Base-by-base conservation (phyloP, 2,329 filamentous ascomycete genomes). In the Aspergillus fructus region DNA sequence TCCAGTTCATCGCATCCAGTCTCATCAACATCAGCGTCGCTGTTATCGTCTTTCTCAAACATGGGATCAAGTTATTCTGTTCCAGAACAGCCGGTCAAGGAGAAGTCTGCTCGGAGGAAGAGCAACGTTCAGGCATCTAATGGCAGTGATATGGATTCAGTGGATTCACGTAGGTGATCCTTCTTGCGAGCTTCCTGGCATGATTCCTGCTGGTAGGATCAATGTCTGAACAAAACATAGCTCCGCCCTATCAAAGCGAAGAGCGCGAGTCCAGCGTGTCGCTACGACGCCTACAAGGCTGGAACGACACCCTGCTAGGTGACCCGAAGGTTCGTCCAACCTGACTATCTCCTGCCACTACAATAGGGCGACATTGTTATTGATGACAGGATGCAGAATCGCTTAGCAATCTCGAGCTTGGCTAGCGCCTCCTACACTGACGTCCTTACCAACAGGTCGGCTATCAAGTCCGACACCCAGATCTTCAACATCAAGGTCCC, bases 401-500 rank as follows among this genome's bases (percentile, higher is more conserved):
- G 89, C 60, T 86, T 96, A 13, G 91, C 90, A 5, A 81, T 94
- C 34, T 85, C 87, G 2, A 89, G 89, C 2, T 79, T 96, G 2
- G 49, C 49, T 5, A 30, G 27, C 0, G 27, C 24, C 49, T 87
- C 85, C 60, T 87, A 89, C 6, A 82, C 82, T 56, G 75, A 83
- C 11, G 81, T 92, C 45, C 81, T 96, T 43, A 81, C 83, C 53
- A 88, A 86, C 41, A 84, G 83, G 8, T 76, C 84, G 0, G 79
- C 87, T 27, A 77, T 83, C 54, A 83, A 91, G 59, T 76, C 82
- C 41, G 89, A 94, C 70, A 88, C 85, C 54, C 91, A 96, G 55
- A 83, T 89, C 60, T 96, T 92, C 85, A 96, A 93, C 69, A 76
- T 92, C 71, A 86, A 86, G 72, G 92, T 96, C 59, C 89, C 91